These are phyloP conservation scores for Aspergillus steynii DNA, from an alignment of 495 filamentous ascomycete genomes.

Conservation along the genomic window DNA sequence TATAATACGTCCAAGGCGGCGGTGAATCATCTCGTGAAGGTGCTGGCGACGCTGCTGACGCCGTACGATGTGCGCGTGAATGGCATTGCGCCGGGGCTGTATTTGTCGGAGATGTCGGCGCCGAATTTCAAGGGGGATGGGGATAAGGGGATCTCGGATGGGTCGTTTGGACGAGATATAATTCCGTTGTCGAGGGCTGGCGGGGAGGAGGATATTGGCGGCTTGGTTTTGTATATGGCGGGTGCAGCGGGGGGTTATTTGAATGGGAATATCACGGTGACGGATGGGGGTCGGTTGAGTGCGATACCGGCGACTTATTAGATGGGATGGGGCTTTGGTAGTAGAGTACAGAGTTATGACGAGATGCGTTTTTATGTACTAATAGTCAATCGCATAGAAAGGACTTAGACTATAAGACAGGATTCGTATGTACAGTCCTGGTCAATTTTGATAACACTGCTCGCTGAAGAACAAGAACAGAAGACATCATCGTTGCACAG, in stretches of 20 bases:
- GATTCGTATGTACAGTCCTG: not conserved
- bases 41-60: slow-evolving; percentile 51
- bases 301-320: slow-evolving; percentile 49
- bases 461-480: not conserved
- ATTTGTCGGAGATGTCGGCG: slow-evolving; percentile 62
- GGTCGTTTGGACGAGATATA: slow-evolving; percentile 42
- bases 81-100: slow-evolving; percentile 66
- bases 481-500: too few relatives aligned
- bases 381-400: not conserved
- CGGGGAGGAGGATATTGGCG: slow-evolving; percentile 62
- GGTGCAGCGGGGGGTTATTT: slow-evolving; percentile 61
- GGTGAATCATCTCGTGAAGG: slow-evolving; percentile 63
- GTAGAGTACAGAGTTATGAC: not conserved
- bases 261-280: slow-evolving; percentile 57
- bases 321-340: not conserved
- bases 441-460: not conserved
- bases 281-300: slow-evolving; percentile 59
- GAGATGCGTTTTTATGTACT: not conserved
- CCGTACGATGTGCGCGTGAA: slow-evolving; percentile 64
- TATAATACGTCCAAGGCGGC: slow-evolving; percentile 68
- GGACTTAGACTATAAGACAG: not conserved
- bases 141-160: slow-evolving; percentile 33
- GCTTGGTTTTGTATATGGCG: slow-evolving; percentile 61
- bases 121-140: slow-evolving; percentile 17
- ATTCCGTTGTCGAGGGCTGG: slow-evolving; percentile 57